These are phyloP conservation scores for Hericium rajendrae DNA, from an alignment of 768 basidiomycete species.

Conservation along the genomic window DNA sequence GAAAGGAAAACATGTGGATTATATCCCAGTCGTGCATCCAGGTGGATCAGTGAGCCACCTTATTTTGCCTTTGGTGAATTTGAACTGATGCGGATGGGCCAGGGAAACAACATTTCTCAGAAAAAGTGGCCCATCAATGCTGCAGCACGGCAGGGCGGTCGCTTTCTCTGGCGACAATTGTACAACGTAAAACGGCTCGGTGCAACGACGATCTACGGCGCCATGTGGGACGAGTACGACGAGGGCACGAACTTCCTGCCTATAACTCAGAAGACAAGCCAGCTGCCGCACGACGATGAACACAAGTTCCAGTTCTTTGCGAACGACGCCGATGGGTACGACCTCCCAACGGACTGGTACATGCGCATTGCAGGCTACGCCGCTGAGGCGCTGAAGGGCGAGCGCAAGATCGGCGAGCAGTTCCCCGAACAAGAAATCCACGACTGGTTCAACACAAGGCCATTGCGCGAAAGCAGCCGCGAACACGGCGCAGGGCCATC, in stretches of 20 bases:
- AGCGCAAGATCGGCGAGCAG: slow-evolving; percentile 3
- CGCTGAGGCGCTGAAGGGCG: slow-evolving; percentile 6
- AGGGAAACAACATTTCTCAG: slow-evolving; percentile 66
- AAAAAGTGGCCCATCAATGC: slow-evolving; percentile 68
- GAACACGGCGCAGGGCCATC: not conserved
- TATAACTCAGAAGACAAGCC: slow-evolving; percentile 44
- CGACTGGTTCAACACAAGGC: slow-evolving; percentile 7
- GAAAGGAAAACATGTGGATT: slow-evolving; percentile 49
- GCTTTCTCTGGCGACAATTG: slow-evolving; percentile 73
- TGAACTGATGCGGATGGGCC: slow-evolving; percentile 2
- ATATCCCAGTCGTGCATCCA: slow-evolving; percentile 76
- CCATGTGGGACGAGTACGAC: slow-evolving; percentile 90
- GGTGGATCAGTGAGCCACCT: slow-evolving; percentile 61
- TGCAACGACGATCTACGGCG: slow-evolving; percentile 61
- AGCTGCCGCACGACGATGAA: slow-evolving; percentile 45
- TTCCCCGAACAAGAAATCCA: slow-evolving; percentile 9
- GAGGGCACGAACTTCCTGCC: slow-evolving; percentile 83
- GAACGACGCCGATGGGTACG: slow-evolving; percentile 69
- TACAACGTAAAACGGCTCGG: slow-evolving; percentile 56
- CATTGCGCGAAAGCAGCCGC: not conserved
- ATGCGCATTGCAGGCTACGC: slow-evolving; percentile 18
- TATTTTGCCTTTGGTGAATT: not conserved
- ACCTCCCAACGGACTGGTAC: slow-evolving; percentile 74
- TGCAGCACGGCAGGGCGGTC: slow-evolving; percentile 62
- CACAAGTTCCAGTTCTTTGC: slow-evolving; percentile 55